A percentile compares a stretch with the other conserved stretches of the same genome.
Conservation (phyloP, 1,284 basidiomycete species). For the Trametes hirsuta region DNA sequence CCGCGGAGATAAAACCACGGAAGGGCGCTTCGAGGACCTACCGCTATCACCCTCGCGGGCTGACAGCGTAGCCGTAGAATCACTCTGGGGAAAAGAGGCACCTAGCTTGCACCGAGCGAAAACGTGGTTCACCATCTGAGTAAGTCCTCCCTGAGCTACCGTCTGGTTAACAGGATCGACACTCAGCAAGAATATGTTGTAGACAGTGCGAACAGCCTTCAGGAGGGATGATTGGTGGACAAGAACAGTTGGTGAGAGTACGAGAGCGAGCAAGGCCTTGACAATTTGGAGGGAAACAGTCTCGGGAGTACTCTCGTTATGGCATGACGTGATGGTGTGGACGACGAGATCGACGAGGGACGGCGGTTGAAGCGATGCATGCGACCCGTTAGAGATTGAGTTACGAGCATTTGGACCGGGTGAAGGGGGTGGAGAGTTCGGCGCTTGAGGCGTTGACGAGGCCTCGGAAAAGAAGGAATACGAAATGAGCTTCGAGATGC, state of each 20-base stretch:
- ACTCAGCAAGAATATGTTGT: slow-evolving; percentile 94
- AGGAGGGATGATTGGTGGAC: slow-evolving; percentile 94
- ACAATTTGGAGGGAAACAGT: slow-evolving; percentile 93
- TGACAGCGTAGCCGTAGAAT: slow-evolving; percentile 31
- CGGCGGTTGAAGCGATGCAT: slow-evolving; percentile 55
- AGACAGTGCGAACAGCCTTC: slow-evolving; percentile 94
- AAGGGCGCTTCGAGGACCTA: slow-evolving; percentile 28
- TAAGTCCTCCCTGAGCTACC: slow-evolving; percentile 94
- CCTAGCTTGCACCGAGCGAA: slow-evolving; percentile 74
- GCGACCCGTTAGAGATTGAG: slow-evolving; percentile 49
- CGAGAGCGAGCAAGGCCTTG: slow-evolving; percentile 87
- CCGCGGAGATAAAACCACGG: slow-evolving; percentile 35
- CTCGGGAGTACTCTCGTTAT: slow-evolving; percentile 85
- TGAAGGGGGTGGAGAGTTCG: slow-evolving; percentile 72
- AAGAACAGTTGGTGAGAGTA: slow-evolving; percentile 83
- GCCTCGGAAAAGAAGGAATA: slow-evolving; percentile 91
- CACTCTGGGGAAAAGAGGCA: slow-evolving; percentile 24
- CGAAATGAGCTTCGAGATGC: slow-evolving; percentile 94
- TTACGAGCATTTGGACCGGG: slow-evolving; percentile 53
- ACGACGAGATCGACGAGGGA: slow-evolving; percentile 90
- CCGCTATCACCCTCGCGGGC: slow-evolving; percentile 16
- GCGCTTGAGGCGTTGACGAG: slow-evolving; percentile 42
- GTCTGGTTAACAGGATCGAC: slow-evolving; percentile 91
- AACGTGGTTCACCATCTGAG: slow-evolving; percentile 96
- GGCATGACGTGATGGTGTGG: slow-evolving; percentile 92